phyloP scores from a whole-genome alignment of 2,329 filamentous ascomycete genomes.

The Fusarium scirpi region DNA sequence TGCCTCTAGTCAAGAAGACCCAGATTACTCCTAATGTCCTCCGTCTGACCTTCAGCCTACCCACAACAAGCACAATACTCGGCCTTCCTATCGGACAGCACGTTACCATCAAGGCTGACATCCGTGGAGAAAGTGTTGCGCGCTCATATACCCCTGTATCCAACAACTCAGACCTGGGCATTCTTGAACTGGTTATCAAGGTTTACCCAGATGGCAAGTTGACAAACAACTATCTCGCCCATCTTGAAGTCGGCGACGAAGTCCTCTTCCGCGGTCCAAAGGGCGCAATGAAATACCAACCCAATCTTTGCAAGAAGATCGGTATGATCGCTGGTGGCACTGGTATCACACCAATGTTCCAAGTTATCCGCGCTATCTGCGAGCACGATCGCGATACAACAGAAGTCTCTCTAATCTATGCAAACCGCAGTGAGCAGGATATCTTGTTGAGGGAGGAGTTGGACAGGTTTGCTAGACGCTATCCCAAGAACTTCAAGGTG shows the following conservation, averaged over 20 bases:
- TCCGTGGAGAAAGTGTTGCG: slow-evolving; percentile 59
- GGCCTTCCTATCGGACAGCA: slow-evolving; percentile 70
- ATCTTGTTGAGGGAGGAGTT: slow-evolving; percentile 69
- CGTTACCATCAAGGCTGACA: slow-evolving; percentile 61
- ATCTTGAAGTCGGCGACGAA: slow-evolving; percentile 60
- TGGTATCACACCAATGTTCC: slow-evolving; percentile 55
- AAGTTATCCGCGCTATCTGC: slow-evolving; percentile 72
- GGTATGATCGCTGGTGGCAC: slow-evolving; percentile 66
- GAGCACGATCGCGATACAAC: slow-evolving; percentile 69
- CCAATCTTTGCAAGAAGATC: slow-evolving; percentile 57
- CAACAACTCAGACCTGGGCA: slow-evolving; percentile 63
- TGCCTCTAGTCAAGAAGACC: not conserved
- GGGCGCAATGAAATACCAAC: slow-evolving; percentile 65
- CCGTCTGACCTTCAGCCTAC: slow-evolving; percentile 61
- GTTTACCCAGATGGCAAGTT: slow-evolving; percentile 63
- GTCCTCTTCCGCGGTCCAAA: slow-evolving; percentile 68
- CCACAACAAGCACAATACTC: slow-evolving; percentile 56
- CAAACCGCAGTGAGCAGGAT: slow-evolving; percentile 68
- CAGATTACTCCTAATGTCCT: slow-evolving; percentile 55
- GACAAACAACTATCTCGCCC: slow-evolving; percentile 60
- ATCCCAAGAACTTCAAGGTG: slow-evolving; percentile 66
- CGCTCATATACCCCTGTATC: slow-evolving; percentile 68
- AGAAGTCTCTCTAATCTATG: slow-evolving; percentile 67
- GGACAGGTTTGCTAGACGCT: slow-evolving; percentile 63
- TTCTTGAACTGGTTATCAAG: slow-evolving; percentile 63